Evolutionary conservation across 306 rosid genomes (phyloP).

Genomic region (Begonia peltatifolia): DNA sequence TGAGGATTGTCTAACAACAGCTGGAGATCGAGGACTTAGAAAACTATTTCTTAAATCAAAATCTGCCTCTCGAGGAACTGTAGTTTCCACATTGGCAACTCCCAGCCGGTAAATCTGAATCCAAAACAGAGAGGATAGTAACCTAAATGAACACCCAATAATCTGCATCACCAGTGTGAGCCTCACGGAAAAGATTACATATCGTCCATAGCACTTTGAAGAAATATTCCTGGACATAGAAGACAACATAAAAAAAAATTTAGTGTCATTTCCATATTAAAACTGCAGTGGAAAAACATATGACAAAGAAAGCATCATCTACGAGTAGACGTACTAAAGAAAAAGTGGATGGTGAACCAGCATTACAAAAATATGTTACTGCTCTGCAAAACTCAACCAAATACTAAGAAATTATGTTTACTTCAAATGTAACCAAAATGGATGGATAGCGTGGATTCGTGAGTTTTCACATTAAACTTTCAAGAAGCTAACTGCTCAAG

Average conservation of each 20-base stretch:
- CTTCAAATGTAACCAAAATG: too few species aligned
- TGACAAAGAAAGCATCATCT: too few species aligned
- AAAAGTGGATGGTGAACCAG: too few species aligned
- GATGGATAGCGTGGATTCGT: too few species aligned
- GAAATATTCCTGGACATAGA: constrained; percentile 61
- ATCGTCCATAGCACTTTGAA: constrained; percentile 21
- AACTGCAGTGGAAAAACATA: too few species aligned
- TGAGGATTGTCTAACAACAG: constrained; percentile 47
- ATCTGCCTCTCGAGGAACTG: constrained; percentile 45
- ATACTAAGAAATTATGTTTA: too few species aligned
- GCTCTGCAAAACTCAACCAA: too few species aligned
- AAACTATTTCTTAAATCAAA: constrained; percentile 68
- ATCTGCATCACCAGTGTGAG: constrained; percentile 77
- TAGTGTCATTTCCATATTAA: too few species aligned
- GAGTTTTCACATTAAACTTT: too few species aligned
- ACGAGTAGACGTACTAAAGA: too few species aligned
- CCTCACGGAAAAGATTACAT: constrained; percentile 60
- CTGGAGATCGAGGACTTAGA: constrained; percentile 68
- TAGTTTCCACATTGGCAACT: constrained; percentile 39
- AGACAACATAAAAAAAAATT: not conserved
- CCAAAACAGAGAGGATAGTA: constrained; percentile 74
- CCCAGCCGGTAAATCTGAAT: constrained; percentile 95
- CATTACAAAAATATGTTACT: too few species aligned
- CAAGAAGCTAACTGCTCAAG: too few species aligned
- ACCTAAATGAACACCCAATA: constrained; percentile 53